Base-by-base conservation (phyloP, 345 rosid genomes). In the Mallotus nudiflorus region DNA sequence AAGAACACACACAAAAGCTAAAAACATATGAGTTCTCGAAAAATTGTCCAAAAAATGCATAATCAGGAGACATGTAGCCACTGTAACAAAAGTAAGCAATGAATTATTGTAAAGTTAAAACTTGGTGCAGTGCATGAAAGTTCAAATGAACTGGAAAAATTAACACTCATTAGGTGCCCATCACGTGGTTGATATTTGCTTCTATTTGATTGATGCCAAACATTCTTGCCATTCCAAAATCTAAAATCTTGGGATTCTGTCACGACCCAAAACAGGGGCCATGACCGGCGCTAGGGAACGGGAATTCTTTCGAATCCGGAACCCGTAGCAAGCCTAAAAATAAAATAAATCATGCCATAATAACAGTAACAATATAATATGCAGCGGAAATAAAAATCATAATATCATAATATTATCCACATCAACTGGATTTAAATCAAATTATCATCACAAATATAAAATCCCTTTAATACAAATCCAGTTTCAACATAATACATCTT, bases 11-110 rank as follows among this genome's bases (percentile, higher is more conserved):
- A 24, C 71, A 63, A 68, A 55, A 68, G 53, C 71, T 68, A 42
- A 49, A 68, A 3, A 68, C 63, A 68, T 68, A 63, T 54, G 71
- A 68, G 55, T 68, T 68, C 53, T 39, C 63, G 0, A 53, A 68
- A 58, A 68, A 68, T 24, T 68, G 28, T 2, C 71, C 71, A 39
- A 35, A 40, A 45, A 68, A 40, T 42, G 63, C 71, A 68, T 68
- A 68, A 16, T 68, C 71, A 18, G 71, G 71, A 53, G 71, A 54
- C 71, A 66, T 66, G 22, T 66, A 66, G 13, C 71, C 71, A 24
- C 71, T 67, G 62, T 37, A 53, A 19, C 46, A 67, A 37, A 1
- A 54, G 60, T 20, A 15, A 28, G 13, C 15, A 44, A 24, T 40
- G 62, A 25, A 9, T 27, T 24, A 8, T 9, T 14, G 40, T 20